phyloP scores from a whole-genome alignment of 202 grass and related monocot genomes.

The Panicum hallii region DNA sequence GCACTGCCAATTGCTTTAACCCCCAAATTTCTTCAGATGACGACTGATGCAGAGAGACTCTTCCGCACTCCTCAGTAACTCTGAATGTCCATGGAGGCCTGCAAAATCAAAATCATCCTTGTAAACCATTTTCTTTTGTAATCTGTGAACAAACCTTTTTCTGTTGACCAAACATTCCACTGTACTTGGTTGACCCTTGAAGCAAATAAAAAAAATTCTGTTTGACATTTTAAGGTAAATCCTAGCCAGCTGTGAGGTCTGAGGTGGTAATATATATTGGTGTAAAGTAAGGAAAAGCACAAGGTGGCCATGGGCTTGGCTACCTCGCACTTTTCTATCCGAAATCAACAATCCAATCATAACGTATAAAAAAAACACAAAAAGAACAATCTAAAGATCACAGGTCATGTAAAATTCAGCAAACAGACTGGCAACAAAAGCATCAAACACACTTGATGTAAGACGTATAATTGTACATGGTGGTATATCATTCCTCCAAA shows the following conservation, averaged over 20 bases:
- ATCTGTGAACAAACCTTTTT: not conserved
- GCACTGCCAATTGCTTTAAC: too few relatives aligned
- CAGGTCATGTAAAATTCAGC: not conserved
- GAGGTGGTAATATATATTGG: not conserved
- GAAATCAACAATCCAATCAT: not conserved
- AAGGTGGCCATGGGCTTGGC: not conserved
- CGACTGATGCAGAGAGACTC: not conserved
- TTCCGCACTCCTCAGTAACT: not conserved
- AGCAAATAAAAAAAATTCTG: not conserved
- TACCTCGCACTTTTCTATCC: not conserved
- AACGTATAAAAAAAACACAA: not conserved
- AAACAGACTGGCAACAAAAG: not conserved
- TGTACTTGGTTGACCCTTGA: constrained; percentile 5
- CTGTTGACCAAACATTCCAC: constrained; percentile 1
- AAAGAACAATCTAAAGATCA: not conserved
- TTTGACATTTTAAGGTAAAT: not conserved
- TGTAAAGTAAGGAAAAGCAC: not conserved
- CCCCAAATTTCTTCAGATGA: not conserved
- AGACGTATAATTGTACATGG: not conserved
- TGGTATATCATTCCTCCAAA: not conserved
- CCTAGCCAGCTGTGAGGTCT: not conserved
- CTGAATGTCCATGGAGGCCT: not conserved
- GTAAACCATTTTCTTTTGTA: not conserved
- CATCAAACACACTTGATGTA: not conserved
- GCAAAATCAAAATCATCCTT: constrained; percentile 23